These are phyloP conservation scores for Arabis alpina DNA, from an alignment of 345 rosid species.

Conservation along the genomic window DNA sequence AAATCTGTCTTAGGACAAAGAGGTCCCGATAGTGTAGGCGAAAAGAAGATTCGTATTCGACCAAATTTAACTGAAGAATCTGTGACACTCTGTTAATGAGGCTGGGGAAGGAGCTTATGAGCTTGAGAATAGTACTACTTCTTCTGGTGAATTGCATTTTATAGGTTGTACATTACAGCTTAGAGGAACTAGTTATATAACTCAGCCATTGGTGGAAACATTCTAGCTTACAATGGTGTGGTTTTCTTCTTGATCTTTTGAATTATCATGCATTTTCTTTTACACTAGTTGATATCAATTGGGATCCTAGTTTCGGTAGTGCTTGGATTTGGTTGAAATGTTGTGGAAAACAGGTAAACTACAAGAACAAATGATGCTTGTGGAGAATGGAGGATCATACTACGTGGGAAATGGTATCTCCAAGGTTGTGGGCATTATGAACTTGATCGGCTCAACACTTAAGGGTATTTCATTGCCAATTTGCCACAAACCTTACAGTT, in stretches of 20 bases:
- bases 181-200: slow-evolving; percentile 60
- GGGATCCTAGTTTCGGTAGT: too few species aligned
- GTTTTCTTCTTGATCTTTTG: neutral
- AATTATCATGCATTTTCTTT: neutral
- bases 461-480: too few species aligned
- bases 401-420: too few species aligned
- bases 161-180: slow-evolving; percentile 83
- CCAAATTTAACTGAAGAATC: slow-evolving; percentile 29
- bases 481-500: too few species aligned
- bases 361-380: too few species aligned
- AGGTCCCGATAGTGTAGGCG: slow-evolving; percentile 64
- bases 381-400: too few species aligned
- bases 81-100: slow-evolving; percentile 34
- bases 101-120: slow-evolving; percentile 40
- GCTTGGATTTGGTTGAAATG: too few species aligned
- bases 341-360: too few species aligned
- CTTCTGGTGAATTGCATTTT: slow-evolving; percentile 55
- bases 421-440: too few species aligned
- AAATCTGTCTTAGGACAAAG: slow-evolving; percentile 54
- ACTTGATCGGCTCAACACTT: too few species aligned
- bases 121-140: slow-evolving; percentile 21
- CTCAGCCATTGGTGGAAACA: slow-evolving; percentile 74
- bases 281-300: neutral
- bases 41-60: too few species aligned
- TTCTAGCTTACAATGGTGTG: slow-evolving; percentile 75